Base-by-base conservation (phyloP, 208 protist species). In the Vickermania ingenoplastis region DNA sequence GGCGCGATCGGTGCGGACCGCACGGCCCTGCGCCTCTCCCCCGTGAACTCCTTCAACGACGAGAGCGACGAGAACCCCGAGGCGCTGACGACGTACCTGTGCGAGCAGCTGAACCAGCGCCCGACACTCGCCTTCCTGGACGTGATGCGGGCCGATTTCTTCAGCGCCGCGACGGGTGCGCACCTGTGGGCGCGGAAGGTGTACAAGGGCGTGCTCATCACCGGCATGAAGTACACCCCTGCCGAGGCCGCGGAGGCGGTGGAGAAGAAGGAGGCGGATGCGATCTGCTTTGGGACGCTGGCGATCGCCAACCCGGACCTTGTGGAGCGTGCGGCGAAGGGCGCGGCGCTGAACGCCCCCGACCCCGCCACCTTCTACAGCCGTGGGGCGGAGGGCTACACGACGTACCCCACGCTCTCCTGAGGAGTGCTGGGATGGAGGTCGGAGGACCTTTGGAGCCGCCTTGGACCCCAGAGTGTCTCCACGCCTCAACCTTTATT, bases 251-350 rank as follows among this genome's bases (percentile, higher is more conserved):
- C 73, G 53, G 21, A 62, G 64, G 49, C 54, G 41, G 55, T 93
- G 45, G 50, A 30, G 48, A 49, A 53, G 28, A 70, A 73, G n/a
- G 28, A 62, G 52, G 67, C 65, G 31, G 86, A 93, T 56, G 70
- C 49, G 3, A 67, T 91, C 14, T 50, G 65, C n/a, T 84, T 89
- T 29, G 86, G 82, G 14, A 21, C 48, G 23, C 69, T 64, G 58
- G 75, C 69, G 14, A 74, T 91, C 31, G 73, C 81, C 14, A 91
- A 89, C 69, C 83, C 86, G 0, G 86, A 91, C 58, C 73, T 93
- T 1, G 67, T 83, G 23, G 49, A 65, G 4, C 75, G 83, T 14
- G 70, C 61, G 4, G 53, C 51, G 23, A 55, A 53, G 5, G 70
- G 77, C 27, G 69, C 61, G 30, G 41, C 22, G 50, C 65, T 86